phyloP scores from a whole-genome alignment of 2,329 filamentous ascomycete species.

The Cordyceps javanica region DNA sequence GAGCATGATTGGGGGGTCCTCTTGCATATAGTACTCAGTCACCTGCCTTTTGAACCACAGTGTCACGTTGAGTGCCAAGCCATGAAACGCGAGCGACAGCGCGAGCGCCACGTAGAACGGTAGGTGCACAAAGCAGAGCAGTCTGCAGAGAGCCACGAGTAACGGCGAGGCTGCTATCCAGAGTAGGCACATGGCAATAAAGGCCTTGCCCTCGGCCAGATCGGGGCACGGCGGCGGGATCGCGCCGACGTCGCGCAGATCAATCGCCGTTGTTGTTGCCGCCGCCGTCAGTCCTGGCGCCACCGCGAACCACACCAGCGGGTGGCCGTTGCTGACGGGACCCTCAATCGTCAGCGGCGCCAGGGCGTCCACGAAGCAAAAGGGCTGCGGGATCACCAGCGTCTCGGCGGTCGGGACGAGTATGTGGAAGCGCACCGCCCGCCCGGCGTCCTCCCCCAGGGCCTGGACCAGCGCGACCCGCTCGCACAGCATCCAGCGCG shows the following conservation, averaged over 20 bases:
- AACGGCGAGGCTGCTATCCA: not conserved
- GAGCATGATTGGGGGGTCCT: not conserved
- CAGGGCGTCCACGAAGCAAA: slow-evolving; percentile 3
- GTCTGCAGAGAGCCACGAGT: not conserved
- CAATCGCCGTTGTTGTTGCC: no score
- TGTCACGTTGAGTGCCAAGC: not conserved
- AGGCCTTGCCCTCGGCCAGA: not conserved
- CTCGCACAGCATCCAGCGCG: slow-evolving; percentile 13
- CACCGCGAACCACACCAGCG: slow-evolving; percentile 8
- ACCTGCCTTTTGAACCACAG: slow-evolving; percentile 1
- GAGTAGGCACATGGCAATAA: not conserved
- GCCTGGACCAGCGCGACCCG: slow-evolving; percentile 9
- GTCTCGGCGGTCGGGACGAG: slow-evolving; percentile 7
- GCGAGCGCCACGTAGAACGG: slow-evolving; percentile 2
- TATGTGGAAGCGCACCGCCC: slow-evolving; percentile 6
- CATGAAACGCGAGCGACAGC: not conserved
- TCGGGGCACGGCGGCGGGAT: slow-evolving; percentile 5
- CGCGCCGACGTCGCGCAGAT: slow-evolving; percentile 7
- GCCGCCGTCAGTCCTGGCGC: not conserved
- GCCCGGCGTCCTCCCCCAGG: slow-evolving; percentile 5
- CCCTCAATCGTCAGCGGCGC: slow-evolving; percentile 7
- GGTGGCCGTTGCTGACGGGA: slow-evolving; percentile 1
- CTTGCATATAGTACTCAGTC: not conserved
- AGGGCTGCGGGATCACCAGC: slow-evolving; percentile 10
- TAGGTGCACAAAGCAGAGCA: not conserved